Conservation (phyloP, 768 basidiomycete genomes). For the Suillus brevipes region DNA sequence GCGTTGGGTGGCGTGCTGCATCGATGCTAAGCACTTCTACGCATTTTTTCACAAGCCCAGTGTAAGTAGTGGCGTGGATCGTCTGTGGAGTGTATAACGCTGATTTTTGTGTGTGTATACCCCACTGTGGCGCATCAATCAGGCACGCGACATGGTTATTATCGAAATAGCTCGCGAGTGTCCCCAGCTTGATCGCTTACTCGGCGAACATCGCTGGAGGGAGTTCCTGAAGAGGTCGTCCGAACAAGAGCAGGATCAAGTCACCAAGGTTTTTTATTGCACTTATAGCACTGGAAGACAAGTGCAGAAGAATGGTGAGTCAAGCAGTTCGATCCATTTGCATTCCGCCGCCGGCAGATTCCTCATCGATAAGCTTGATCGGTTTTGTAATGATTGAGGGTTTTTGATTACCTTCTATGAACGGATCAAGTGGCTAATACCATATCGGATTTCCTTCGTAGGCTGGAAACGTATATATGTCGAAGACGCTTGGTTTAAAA, state of each 20-base stretch:
- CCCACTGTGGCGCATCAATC: background rate
- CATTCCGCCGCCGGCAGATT: background rate
- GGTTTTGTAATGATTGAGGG: background rate
- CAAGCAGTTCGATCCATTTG: background rate
- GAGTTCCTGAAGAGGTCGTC: constrained; percentile 37
- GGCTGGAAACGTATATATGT: constrained; percentile 51
- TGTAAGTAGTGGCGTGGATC: constrained; percentile 30
- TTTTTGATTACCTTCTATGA: background rate
- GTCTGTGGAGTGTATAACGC: background rate
- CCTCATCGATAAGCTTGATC: background rate
- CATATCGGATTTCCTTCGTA: constrained; percentile 16
- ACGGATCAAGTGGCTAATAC: background rate
- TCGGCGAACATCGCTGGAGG: constrained; percentile 46
- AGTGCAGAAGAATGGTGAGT: constrained; percentile 48
- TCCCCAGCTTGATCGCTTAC: constrained; percentile 32
- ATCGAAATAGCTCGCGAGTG: constrained; percentile 40
- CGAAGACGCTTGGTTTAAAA: constrained; percentile 43
- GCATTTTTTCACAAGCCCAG: constrained; percentile 47
- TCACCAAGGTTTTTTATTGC: constrained; percentile 43
- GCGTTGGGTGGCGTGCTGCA: constrained; percentile 45
- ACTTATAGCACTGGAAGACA: constrained; percentile 36
- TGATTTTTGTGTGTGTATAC: background rate
- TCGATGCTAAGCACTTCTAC: constrained; percentile 34
- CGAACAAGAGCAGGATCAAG: constrained; percentile 27
- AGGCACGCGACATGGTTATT: constrained; percentile 48